Evolutionary conservation across 2,329 filamentous ascomycete species (phyloP), one percentile per base, ranked within the genome.

Genomic region (Trichophyton simii): DNA sequence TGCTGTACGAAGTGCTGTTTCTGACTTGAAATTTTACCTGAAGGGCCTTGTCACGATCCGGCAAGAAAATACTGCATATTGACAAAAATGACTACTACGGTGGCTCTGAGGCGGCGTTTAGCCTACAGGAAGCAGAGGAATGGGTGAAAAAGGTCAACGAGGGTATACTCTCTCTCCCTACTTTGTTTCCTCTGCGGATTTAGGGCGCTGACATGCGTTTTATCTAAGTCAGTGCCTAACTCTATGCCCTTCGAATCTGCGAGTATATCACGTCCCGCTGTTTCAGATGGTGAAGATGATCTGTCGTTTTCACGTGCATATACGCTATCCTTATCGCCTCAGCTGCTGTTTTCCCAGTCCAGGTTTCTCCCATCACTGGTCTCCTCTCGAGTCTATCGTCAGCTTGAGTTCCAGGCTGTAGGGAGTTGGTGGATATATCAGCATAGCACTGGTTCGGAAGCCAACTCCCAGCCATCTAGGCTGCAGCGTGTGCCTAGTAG

Each of bases 371-470:
- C 85, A 7, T 82, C 86, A 68, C 83, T 97, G 15, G 89, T 97
- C n/a, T 90, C 91, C 1, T 96, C 92, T 5, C 87, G 86, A 67
- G 87, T 91, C 11, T 92, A 92, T 70, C 84, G 87, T 22, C 91
- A 96, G 75, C 82, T 99, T 55, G 92, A 97, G 71, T 97, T 97
- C 67, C 83, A 94, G 64, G 90, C 92, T 31, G 89, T 97, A 28
- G 92, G 92, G 28, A 92, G 88, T 61, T 97, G 92, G 83, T 96
- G 88, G 82, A 84, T 96, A 61, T 86, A 86, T 70, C 67, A 67
- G 44, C 61, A 60, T 34, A 61, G 59, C 31, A 25, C 62, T 13
- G 62, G 63, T 20, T 55, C 50, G n/a, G 41, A 50, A 34, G 58
- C 64, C 6, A 61, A 62, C 18, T 42, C 13, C 13, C 69, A 67